Base-by-base conservation (phyloP, 345 rosid species). In the Schrenkiella parvula region DNA sequence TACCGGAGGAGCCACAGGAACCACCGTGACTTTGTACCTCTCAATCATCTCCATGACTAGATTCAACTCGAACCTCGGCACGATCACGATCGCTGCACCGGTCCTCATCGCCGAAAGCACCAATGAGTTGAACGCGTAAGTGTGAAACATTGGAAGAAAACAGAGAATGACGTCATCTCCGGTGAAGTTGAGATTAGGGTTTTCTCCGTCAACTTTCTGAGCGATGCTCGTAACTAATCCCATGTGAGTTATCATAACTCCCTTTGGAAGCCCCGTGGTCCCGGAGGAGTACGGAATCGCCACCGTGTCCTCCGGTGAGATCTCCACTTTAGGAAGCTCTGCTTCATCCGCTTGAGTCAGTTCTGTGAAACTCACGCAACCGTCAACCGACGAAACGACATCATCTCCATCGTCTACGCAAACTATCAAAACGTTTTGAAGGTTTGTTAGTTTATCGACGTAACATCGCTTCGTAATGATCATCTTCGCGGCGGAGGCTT, bases 281-380 rank as follows among this genome's bases (percentile, higher is more conserved):
- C 99, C 99, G 4, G 99, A 95, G 4, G 99, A 95, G 59, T 86
- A 95, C 0, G 96, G 99, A 5, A 95, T 80, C 13, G 93, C 89
- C 67, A 89, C 92, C 9, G 85, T 87, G 35, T 95, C 95, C 19
- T 89, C 85, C 0, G 91, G 82, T 9, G 54, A 61, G 60, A 95
- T 82, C 14, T 84, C 68, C 12, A 78, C 84, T 0, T 42, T 54
- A 0, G 85, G 86, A 2, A 85, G 60, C 1, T 76, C 75, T 4
- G 47, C 64, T 67, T 85, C 91, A 19, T 89, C 83, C 1, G 84
- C 74, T 12, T 58, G 57, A 5, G 73, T 41, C 34, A 91, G 23
- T 65, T 85, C 89, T 0, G 84, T 82, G 75, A 88, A 95, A 29
- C 85, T 89, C 59, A 86, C 22, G 60, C 18, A 91, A 4, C 85